phyloP scores from a whole-genome alignment of 768 basidiomycete genomes.

The Boletus insuetus region DNA sequence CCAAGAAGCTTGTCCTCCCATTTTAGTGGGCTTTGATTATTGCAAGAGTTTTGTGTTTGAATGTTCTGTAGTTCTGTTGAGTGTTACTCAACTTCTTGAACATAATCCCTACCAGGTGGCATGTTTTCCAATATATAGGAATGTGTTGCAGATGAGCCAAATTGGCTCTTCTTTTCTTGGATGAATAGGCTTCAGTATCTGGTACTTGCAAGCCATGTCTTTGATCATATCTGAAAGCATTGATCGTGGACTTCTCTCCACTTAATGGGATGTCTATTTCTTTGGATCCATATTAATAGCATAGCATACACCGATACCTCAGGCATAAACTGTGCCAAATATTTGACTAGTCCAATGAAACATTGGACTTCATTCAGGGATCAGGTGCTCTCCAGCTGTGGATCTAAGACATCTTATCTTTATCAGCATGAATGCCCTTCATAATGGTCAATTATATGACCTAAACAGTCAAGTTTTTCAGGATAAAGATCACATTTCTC shows the following conservation, averaged over 20 bases:
- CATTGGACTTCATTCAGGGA: neutral
- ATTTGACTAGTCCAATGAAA: too few species aligned
- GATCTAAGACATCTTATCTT: too few species aligned
- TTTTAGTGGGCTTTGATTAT: neutral
- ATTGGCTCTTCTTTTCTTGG: neutral
- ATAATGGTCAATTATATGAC: neutral
- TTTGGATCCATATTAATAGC: too few species aligned
- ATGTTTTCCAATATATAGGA: neutral
- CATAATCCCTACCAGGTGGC: neutral
- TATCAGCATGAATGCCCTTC: neutral
- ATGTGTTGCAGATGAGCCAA: neutral
- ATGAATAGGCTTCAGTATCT: neutral
- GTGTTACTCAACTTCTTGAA: neutral
- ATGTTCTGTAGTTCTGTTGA: neutral
- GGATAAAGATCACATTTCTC: neutral
- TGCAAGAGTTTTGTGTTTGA: neutral
- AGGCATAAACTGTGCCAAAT: too few species aligned
- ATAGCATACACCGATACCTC: too few species aligned
- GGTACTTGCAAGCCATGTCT: neutral
- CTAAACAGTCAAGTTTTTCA: neutral
- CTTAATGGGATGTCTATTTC: neutral
- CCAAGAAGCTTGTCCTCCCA: neutral
- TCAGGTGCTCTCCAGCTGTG: neutral
- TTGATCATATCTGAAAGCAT: neutral
- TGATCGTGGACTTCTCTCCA: neutral